Evolutionary conservation across 176 grass and related monocot genomes (phyloP), one percentile per base, ranked within the genome.

Genomic region (Lolium perenne): DNA sequence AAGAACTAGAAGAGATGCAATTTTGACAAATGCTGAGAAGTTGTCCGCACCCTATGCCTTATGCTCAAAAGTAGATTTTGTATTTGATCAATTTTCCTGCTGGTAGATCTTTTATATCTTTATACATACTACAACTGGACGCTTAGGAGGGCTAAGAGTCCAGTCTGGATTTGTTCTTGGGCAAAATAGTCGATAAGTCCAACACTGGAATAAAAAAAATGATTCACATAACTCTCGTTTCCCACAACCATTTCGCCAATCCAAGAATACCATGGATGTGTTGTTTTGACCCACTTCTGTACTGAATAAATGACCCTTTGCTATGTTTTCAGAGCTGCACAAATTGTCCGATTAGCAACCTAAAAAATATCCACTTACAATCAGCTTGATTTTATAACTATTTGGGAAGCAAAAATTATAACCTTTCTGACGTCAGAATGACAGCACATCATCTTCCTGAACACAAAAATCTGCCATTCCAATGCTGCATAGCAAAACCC

Each of bases 1-100:
- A 90, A 77, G 16, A 35, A 35, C 32, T 35, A 35, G 32, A 61
- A 51, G 38, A 75, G 45, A 22, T 15, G 21, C 15, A 63, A 6
- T 53, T 48, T 82, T 72, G 71, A 74, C 50, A 60, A 79, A 79
- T 6, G 48, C 13, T 12, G 5, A 41, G 22, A 87, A 84, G 85
- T 38, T 22, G 2, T 2, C 1, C 16, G 50, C 75, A 53, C 32
- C 10, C 25, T 59, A 4, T 7, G 8, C 79, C 87, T 35, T 69
- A 20, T 3, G 50, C 18, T 84, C n/a, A 51, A 61, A 70, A 50
- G 25, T 32, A 10, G 21, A 69, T 81, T 82, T 68, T 84, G 59
- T 21, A 53, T 22, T 46, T 58, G 20, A 79, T 49, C n/a, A 74
- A 16, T 51, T 38, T 66, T 51, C 32, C 78, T 10, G 50, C 38